A percentile compares a stretch with the other conserved stretches of the same genome.
These are phyloP conservation scores for Lathyrus sativus DNA, from an alignment of 306 rosid species.

Conservation along the genomic window DNA sequence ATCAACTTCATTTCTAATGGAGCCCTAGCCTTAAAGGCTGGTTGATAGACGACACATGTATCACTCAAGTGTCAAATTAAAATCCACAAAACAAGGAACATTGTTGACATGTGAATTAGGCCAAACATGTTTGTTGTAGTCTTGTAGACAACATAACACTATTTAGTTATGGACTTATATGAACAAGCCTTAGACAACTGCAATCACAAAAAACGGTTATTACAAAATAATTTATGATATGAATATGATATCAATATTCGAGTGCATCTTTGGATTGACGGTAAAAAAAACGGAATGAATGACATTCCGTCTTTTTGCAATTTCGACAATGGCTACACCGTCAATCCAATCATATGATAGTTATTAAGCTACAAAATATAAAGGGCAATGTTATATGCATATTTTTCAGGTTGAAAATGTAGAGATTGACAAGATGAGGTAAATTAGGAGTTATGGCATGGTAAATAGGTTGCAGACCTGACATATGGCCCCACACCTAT, in stretches of 20 bases:
- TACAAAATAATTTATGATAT: no score
- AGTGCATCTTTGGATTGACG: no score
- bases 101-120: slow-evolving; percentile 27
- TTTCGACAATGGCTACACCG: no score
- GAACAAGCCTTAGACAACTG: background rate
- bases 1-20: background rate
- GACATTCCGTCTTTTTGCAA: no score
- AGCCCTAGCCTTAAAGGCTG: slow-evolving; percentile 11
- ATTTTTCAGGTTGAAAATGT: slow-evolving; percentile 12
- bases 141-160: background rate
- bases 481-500: slow-evolving; percentile 46
- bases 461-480: slow-evolving; percentile 41
- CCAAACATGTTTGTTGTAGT: slow-evolving; percentile 33
- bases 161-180: slow-evolving; percentile 7
- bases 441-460: slow-evolving; percentile 24
- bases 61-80: slow-evolving; percentile 18
- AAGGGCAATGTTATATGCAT: background rate
- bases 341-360: background rate
- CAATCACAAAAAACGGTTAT: no score
- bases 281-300: no score
- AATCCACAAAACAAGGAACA: slow-evolving; percentile 9
- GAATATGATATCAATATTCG: no score
- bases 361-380: background rate
- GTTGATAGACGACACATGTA: background rate
- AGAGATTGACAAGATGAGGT: slow-evolving; percentile 36